These are phyloP conservation scores for Monosporozyma servazzii DNA, from an alignment of 805 yeast species.

Conservation along the genomic window DNA sequence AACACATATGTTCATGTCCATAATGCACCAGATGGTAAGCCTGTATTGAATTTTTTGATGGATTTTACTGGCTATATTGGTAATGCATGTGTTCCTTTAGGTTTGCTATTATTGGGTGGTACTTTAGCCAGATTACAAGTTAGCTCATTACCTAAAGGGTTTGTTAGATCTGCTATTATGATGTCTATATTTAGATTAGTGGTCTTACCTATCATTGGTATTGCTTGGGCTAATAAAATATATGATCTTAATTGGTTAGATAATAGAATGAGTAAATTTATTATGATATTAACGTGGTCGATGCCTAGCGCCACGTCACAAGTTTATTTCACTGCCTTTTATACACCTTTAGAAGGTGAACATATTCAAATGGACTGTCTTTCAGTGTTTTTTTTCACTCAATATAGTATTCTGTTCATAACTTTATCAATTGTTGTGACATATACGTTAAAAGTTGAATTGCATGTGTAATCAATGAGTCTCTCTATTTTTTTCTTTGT, in stretches of 20 bases:
- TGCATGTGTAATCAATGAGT: constrained; percentile 16
- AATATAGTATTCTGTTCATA: constrained; percentile 53
- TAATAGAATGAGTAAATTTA: constrained; percentile 52
- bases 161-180: constrained; percentile 48
- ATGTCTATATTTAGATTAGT: constrained; percentile 52
- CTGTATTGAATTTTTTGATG: constrained; percentile 78
- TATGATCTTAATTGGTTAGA: constrained; percentile 55
- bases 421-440: constrained; percentile 67
- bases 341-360: constrained; percentile 54
- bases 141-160: constrained; percentile 49
- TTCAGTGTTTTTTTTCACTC: constrained; percentile 58
- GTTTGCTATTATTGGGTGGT: constrained; percentile 74
- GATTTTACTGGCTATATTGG: constrained; percentile 76
- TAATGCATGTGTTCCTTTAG: constrained; percentile 81
- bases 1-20: constrained; percentile 42
- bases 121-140: constrained; percentile 71
- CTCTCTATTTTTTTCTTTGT: background rate
- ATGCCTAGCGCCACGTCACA: constrained; percentile 85
- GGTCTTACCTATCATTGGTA: constrained; percentile 72
- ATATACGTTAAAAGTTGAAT: constrained; percentile 34
- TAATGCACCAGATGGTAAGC: constrained; percentile 75
- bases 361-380: constrained; percentile 67
- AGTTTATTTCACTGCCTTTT: constrained; percentile 81
- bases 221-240: constrained; percentile 55
- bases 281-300: constrained; percentile 64